Evolutionary conservation across 1,139 yeast genomes (phyloP).

Genomic region (Taphrina wiesneri): DNA sequence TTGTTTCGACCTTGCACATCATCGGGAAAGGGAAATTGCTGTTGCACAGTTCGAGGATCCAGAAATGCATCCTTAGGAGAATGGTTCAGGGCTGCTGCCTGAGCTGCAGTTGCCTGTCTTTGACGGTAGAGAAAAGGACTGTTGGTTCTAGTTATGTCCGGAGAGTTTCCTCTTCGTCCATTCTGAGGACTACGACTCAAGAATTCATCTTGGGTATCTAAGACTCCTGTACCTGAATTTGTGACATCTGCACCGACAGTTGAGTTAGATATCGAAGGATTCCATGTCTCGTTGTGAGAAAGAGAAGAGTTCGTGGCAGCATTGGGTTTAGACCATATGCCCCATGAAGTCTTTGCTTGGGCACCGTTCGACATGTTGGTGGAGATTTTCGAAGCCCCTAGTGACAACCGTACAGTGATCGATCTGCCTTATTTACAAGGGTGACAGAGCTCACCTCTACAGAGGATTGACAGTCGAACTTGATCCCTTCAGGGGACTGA

Average conservation of each 20-base stretch:
- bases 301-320: slow-evolving; percentile 7
- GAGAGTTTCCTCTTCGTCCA: slow-evolving; percentile 28
- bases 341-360: slow-evolving; percentile 2
- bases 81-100: slow-evolving; percentile 26
- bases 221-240: background rate
- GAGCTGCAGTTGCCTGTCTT: slow-evolving; percentile 31
- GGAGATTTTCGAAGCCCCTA: background rate
- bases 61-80: slow-evolving; percentile 27
- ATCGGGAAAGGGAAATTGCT: slow-evolving; percentile 13
- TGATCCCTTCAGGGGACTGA: background rate
- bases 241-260: background rate
- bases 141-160: slow-evolving; percentile 18
- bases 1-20: slow-evolving; percentile 9
- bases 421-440: slow-evolving; percentile 19
- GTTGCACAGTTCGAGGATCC: slow-evolving; percentile 17
- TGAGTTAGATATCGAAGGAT: background rate
- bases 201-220: slow-evolving; percentile 20
- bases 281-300: slow-evolving; percentile 10
- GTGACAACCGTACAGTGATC: background rate
- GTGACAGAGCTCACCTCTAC: slow-evolving; percentile 12
- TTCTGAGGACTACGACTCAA: slow-evolving; percentile 29
- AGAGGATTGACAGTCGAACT: background rate
- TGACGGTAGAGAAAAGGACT: slow-evolving; percentile 27
- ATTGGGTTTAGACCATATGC: slow-evolving; percentile 14
- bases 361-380: slow-evolving; percentile 22